Base-by-base conservation (phyloP, 768 basidiomycete species). In the Tubosaeta brunneosetosa region DNA sequence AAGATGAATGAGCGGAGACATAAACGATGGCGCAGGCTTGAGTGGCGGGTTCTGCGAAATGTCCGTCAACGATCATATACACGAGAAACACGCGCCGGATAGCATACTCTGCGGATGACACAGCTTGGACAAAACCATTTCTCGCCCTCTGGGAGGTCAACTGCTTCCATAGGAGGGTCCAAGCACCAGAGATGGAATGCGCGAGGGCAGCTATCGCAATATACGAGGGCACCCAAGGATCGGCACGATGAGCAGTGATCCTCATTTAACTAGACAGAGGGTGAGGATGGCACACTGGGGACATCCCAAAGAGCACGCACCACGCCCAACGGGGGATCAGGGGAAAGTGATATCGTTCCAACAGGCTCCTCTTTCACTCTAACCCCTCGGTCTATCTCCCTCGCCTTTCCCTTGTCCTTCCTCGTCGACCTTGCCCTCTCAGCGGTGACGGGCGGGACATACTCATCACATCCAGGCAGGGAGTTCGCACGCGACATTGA, bases 181-280 rank as follows among this genome's bases (percentile, higher is more conserved):
- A 99, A 79, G 70, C 97, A 99, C 81, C 88, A 86, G 55, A 98
- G 84, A 72, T 99, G 97, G 70, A 97, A 99, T 7, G 94, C 92
- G 57, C 88, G 76, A 33, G 95, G 91, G 67, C 97, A 99, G 17
- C 94, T 94, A 69, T 98, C 97, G 70, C 97, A 99, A 68, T 97
- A 98, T 17, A 99, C 82, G 55, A 98, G 78, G 41, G 88, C 82
- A 44, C 95, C 95, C 58, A 77, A 63, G 25, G 86, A 90, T 61
- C 85, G 84, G 67, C 89, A 92, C 16, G 89, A 81, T 56, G 88
- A 91, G 65, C 89, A 92, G 63, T 91, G 87, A 65, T 92, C 89
- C 66, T 91, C 84, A 68, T 91, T 91, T 61, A 75, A 60, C 77
- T 80, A 56, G 31, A 17, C 49, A 47, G 38, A 46, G 47, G 45